These are phyloP conservation scores for Cytospora schulzeri DNA, from an alignment of 2,329 filamentous ascomycete species.

Conservation along the genomic window DNA sequence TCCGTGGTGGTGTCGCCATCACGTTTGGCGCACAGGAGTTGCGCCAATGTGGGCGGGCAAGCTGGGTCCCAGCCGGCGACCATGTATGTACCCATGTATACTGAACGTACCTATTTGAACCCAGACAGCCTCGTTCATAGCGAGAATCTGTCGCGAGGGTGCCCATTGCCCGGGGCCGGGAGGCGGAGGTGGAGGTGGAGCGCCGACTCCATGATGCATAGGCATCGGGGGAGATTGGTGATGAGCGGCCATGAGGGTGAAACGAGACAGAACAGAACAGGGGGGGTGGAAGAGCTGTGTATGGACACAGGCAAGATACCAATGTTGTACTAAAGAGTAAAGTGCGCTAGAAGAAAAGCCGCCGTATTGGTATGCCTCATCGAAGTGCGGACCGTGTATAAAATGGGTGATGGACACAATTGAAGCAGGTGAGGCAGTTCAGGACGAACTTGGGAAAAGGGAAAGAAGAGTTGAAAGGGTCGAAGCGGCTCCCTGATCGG, in stretches of 20 bases:
- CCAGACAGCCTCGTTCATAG: slow-evolving; percentile 88
- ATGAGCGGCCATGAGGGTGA: slow-evolving; percentile 68
- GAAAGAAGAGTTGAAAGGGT: slow-evolving; percentile 26
- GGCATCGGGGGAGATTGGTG: slow-evolving; percentile 80
- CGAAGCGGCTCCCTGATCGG: slow-evolving; percentile 27
- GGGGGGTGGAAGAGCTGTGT: not conserved
- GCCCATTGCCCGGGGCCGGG: slow-evolving; percentile 55
- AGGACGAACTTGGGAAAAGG: slow-evolving; percentile 19
- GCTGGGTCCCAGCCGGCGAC: slow-evolving; percentile 16
- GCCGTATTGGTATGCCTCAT: slow-evolving; percentile 12
- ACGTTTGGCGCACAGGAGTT: not conserved
- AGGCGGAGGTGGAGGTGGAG: slow-evolving; percentile 63
- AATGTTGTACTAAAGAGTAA: not conserved
- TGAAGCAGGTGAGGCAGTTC: slow-evolving; percentile 18
- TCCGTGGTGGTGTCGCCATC: not conserved
- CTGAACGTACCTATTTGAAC: slow-evolving; percentile 78
- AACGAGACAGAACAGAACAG: slow-evolving; percentile 11
- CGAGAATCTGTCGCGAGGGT: slow-evolving; percentile 73
- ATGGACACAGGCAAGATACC: not conserved
- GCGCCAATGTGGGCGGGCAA: not conserved
- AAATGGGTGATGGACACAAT: slow-evolving; percentile 8
- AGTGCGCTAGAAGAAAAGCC: slow-evolving; percentile 1
- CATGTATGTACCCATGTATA: slow-evolving; percentile 9
- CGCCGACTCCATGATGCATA: slow-evolving; percentile 56
- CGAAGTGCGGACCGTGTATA: not conserved